Evolutionary conservation across 176 grass and related monocot genomes (phyloP).

Genomic region (Eremochloa ophiuroides): DNA sequence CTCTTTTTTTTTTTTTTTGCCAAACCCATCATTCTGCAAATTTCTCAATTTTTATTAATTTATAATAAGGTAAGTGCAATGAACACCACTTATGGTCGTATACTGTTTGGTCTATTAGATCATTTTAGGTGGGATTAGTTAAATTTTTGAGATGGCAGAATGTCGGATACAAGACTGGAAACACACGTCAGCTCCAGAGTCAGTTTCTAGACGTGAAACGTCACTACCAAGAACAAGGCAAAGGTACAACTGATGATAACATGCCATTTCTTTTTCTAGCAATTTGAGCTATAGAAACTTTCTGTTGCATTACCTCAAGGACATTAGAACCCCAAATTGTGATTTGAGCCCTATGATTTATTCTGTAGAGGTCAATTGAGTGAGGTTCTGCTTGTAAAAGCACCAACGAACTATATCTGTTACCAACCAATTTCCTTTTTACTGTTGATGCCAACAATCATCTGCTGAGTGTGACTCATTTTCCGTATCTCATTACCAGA

Average conservation of each 20-base stretch:
- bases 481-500: slow-evolving; percentile 30
- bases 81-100: background rate
- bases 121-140: background rate
- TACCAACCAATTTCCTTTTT: background rate
- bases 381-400: background rate
- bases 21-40: background rate
- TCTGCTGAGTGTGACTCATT: slow-evolving; percentile 26
- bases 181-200: background rate
- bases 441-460: background rate
- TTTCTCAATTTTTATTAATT: background rate
- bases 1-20: background rate
- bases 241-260: slow-evolving; percentile 11
- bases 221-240: background rate
- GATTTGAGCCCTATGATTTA: background rate
- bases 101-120: background rate
- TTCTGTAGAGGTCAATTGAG: background rate
- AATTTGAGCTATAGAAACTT: slow-evolving; percentile 3
- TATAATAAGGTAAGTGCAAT: background rate
- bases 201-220: slow-evolving; percentile 14
- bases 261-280: background rate
- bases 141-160: slow-evolving; percentile 5
- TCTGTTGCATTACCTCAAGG: background rate
- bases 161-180: background rate
- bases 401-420: background rate
- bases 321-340: background rate